These are phyloP conservation scores for Gossypium rotundifolium DNA, from an alignment of 345 rosid genomes.

Conservation along the genomic window DNA sequence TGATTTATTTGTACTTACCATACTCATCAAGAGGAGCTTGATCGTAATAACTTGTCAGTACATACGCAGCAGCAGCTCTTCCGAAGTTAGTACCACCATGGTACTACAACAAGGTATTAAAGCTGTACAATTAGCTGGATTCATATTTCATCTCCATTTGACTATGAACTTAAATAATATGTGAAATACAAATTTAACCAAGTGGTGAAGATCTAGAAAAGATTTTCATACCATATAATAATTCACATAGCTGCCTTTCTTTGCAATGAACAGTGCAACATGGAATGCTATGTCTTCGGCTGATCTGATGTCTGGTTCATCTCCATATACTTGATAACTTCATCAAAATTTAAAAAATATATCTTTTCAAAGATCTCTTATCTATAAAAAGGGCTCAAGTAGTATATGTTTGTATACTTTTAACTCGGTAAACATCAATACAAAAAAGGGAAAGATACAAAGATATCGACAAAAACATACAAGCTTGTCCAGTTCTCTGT, in stretches of 20 bases:
- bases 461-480: conserved; percentile 29
- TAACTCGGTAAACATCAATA: not conserved
- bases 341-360: not conserved
- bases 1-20: conserved; percentile 34
- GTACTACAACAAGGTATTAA: conserved; percentile 36
- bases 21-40: conserved; percentile 85
- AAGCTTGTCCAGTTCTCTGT: conserved; percentile 85
- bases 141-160: not conserved
- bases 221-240: conserved; percentile 70
- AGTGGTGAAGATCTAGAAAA: not conserved
- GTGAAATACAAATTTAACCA: not conserved
- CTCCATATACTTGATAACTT: conserved; percentile 65
- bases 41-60: conserved; percentile 61
- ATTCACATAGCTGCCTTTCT: conserved; percentile 75
- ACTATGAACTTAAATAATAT: not conserved
- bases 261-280: conserved; percentile 62
- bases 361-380: not conserved
- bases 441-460: not conserved
- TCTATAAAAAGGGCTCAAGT: too few species aligned
- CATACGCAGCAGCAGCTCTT: conserved; percentile 50
- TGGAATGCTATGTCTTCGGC: conserved; percentile 78
- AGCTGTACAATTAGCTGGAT: not conserved
- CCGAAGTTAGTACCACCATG: conserved; percentile 92
- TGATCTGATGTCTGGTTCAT: conserved; percentile 39
- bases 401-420: not conserved